Conservation (phyloP, 176 grass and related monocot genomes). For the Triticum dicoccoides region DNA sequence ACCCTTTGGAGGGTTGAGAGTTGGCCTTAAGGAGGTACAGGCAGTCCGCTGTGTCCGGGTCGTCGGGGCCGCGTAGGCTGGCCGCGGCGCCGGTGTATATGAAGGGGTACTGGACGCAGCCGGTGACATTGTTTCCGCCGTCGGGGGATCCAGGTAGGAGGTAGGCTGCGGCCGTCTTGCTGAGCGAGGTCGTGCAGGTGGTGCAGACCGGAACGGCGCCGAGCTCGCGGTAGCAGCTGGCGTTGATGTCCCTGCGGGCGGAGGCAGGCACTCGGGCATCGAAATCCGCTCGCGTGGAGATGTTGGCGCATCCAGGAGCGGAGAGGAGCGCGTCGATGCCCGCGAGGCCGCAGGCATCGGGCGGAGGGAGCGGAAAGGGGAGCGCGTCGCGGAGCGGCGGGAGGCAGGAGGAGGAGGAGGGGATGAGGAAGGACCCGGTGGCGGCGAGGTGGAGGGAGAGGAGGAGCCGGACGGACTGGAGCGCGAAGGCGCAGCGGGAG, state of each 20-base stretch:
- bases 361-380: conserved; percentile 33
- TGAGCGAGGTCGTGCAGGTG: conserved; percentile 59
- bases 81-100: conserved; percentile 66
- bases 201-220: conserved; percentile 51
- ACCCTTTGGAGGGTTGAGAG: background rate
- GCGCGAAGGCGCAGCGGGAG: conserved; percentile 43
- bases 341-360: conserved; percentile 47
- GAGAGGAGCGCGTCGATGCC: conserved; percentile 39
- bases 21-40: conserved; percentile 54
- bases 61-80: conserved; percentile 43
- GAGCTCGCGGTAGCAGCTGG: conserved; percentile 61
- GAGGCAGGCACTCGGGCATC: conserved; percentile 41
- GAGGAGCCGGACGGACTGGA: conserved; percentile 41
- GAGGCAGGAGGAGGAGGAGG: conserved; percentile 36
- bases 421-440: conserved; percentile 46
- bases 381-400: conserved; percentile 25
- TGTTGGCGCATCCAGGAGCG: conserved; percentile 57
- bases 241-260: conserved; percentile 44
- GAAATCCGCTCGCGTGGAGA: conserved; percentile 53
- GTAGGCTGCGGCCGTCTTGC: conserved; percentile 52
- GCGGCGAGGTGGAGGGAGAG: conserved; percentile 52
- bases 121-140: conserved; percentile 47
- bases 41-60: conserved; percentile 56
- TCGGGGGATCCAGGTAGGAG: conserved; percentile 31
- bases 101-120: conserved; percentile 60